Conservation (phyloP, 2,329 filamentous ascomycete genomes). For the Blastomyces percursus region DNA sequence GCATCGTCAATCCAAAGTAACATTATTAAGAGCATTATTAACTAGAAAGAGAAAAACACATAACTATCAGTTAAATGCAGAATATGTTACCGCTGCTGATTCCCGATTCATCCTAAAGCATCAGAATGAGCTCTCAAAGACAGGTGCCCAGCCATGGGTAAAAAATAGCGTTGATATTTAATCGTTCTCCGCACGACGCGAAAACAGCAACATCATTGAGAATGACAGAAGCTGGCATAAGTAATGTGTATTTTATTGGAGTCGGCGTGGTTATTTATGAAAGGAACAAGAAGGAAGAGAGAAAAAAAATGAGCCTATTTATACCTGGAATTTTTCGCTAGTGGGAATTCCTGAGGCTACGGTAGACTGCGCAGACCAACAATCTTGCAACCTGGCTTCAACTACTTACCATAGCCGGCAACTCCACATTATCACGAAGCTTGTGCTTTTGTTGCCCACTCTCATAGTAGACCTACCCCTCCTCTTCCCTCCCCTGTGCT, state of each 20-base stretch:
- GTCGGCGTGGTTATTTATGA: slow-evolving; percentile 42
- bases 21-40: neutral
- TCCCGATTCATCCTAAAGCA: slow-evolving; percentile 54
- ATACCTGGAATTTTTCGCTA: slow-evolving; percentile 16
- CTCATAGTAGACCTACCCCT: neutral
- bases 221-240: slow-evolving; percentile 44
- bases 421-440: slow-evolving; percentile 8
- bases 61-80: neutral
- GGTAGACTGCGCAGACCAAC: slow-evolving; percentile 25
- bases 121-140: slow-evolving; percentile 54
- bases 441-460: slow-evolving; percentile 11
- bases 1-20: neutral
- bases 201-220: slow-evolving; percentile 50
- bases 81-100: slow-evolving; percentile 61
- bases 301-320: slow-evolving; percentile 18
- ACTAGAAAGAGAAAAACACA: neutral
- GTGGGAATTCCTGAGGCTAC: slow-evolving; percentile 15
- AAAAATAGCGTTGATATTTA: slow-evolving; percentile 22
- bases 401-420: slow-evolving; percentile 1
- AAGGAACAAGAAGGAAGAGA: slow-evolving; percentile 29
- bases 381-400: slow-evolving; percentile 39
- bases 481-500: neutral
- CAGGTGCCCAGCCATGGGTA: slow-evolving; percentile 63
- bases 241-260: slow-evolving; percentile 44
- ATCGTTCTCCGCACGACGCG: slow-evolving; percentile 55